These are phyloP conservation scores for Fragaria iinumae DNA, from an alignment of 306 rosid genomes.

Conservation along the genomic window DNA sequence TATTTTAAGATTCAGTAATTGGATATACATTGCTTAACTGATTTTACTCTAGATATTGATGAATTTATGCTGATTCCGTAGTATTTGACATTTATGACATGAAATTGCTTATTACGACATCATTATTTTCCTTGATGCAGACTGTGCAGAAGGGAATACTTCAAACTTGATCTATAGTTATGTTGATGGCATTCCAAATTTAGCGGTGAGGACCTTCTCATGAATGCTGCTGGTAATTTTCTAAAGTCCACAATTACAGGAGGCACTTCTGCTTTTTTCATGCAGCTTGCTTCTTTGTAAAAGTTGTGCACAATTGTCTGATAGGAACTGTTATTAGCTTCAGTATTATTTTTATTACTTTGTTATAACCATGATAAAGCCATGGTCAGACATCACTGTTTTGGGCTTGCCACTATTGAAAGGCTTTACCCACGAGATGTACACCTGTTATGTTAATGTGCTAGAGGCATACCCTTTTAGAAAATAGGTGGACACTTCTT, in stretches of 20 bases:
- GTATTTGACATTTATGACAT: background rate
- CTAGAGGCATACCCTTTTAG: background rate
- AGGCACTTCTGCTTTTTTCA: slow-evolving; percentile 33
- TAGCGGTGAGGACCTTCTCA: slow-evolving; percentile 69
- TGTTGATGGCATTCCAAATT: slow-evolving; percentile 70
- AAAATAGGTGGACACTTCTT: background rate
- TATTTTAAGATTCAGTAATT: background rate
- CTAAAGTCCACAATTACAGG: slow-evolving; percentile 31
- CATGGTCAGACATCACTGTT: background rate
- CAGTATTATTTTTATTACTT: too few species aligned
- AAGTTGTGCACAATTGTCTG: slow-evolving; percentile 5
- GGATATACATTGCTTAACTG: background rate
- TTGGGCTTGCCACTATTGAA: background rate
- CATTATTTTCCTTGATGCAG: slow-evolving; percentile 53
- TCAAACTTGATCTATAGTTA: slow-evolving; percentile 61
- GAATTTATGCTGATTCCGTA: slow-evolving; percentile 11
- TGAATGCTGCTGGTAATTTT: slow-evolving; percentile 49
- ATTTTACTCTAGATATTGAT: slow-evolving; percentile 15
- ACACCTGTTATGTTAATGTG: background rate
- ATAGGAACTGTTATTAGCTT: background rate
- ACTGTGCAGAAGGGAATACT: slow-evolving; percentile 44
- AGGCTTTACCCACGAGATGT: background rate
- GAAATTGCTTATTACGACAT: slow-evolving; percentile 16
- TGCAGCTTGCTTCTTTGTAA: slow-evolving; percentile 36
- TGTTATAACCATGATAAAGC: background rate